These are phyloP conservation scores for Oryza meridionalis DNA, from an alignment of 176 grass and related monocot species.

Conservation along the genomic window DNA sequence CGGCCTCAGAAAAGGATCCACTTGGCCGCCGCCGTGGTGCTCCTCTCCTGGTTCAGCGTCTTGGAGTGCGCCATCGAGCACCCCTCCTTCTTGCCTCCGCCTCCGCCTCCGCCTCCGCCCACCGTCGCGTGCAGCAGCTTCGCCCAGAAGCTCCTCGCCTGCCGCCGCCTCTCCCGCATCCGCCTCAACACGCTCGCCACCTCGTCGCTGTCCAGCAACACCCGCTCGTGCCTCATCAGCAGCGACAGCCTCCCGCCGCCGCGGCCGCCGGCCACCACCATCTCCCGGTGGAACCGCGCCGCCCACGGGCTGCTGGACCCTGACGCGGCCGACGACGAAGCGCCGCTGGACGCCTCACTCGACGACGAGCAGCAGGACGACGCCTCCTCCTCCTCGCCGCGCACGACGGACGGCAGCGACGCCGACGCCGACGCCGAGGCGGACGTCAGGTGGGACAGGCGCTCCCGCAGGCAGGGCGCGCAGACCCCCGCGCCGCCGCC, in stretches of 20 bases:
- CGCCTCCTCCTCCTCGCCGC: neutral
- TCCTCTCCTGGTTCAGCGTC: conserved; percentile 55
- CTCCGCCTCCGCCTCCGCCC: conserved; percentile 18
- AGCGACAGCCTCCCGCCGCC: conserved; percentile 44
- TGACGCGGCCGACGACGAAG: neutral
- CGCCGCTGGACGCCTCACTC: conserved; percentile 16
- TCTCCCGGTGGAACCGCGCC: conserved; percentile 50
- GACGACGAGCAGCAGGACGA: conserved; percentile 55
- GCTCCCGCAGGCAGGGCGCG: conserved; percentile 75
- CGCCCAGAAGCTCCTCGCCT: conserved; percentile 56
- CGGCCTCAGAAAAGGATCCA: conserved; percentile 56
- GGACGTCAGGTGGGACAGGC: conserved; percentile 48
- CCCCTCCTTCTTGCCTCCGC: conserved; percentile 32
- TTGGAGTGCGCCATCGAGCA: conserved; percentile 58
- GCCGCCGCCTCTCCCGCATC: conserved; percentile 29
- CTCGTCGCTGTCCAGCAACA: conserved; percentile 44
- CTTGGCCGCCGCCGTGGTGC: conserved; percentile 44
- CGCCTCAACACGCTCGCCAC: conserved; percentile 30
- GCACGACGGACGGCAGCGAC: conserved; percentile 50
- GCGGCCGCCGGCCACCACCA: conserved; percentile 7
- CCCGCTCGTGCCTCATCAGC: conserved; percentile 54
- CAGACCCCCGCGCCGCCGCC: conserved; percentile 52
- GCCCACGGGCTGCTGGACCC: conserved; percentile 37
- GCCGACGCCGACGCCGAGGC: conserved; percentile 30
- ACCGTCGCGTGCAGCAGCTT: conserved; percentile 62